Percentiles rank a stretch among this genome's conserved stretches.
Evolutionary conservation across 2,329 filamentous ascomycete genomes (phyloP).

Genomic region (Penicillium sp.): DNA sequence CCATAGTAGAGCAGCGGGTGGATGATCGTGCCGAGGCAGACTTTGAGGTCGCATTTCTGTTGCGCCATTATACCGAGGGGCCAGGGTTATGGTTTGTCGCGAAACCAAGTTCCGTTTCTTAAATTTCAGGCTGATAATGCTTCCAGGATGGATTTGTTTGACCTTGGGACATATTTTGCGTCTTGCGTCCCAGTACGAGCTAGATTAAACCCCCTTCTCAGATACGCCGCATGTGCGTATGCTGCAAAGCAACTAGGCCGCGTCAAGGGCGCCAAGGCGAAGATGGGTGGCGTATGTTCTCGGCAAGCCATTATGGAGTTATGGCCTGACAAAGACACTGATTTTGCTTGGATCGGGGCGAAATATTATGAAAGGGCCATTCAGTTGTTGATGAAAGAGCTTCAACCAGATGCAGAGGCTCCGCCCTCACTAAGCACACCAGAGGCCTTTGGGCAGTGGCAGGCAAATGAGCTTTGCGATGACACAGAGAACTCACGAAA

Average conservation of each 20-base stretch:
- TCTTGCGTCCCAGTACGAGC: slow-evolving; percentile 63
- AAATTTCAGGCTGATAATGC: slow-evolving; percentile 15
- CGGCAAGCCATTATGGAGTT: slow-evolving; percentile 58
- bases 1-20: slow-evolving; percentile 26
- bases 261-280: slow-evolving; percentile 56
- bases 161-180: slow-evolving; percentile 61
- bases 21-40: slow-evolving; percentile 48
- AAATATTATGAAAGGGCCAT: slow-evolving; percentile 68
- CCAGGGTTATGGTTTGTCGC: slow-evolving; percentile 59
- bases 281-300: slow-evolving; percentile 51
- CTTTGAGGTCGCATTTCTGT: slow-evolving; percentile 62
- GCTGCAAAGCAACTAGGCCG: slow-evolving; percentile 64
- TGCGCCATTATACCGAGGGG: slow-evolving; percentile 63
- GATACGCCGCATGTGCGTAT: slow-evolving; percentile 62
- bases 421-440: slow-evolving; percentile 39
- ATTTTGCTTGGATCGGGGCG: slow-evolving; percentile 65
- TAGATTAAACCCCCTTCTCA: slow-evolving; percentile 51
- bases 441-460: slow-evolving; percentile 43
- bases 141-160: slow-evolving; percentile 50
- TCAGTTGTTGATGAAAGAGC: slow-evolving; percentile 56
- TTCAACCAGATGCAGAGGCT: slow-evolving; percentile 42
- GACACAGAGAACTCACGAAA: slow-evolving; percentile 49
- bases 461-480: slow-evolving; percentile 39
- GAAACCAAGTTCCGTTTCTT: neutral
- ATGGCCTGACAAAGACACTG: slow-evolving; percentile 53